Evolutionary conservation across 345 rosid genomes (phyloP), one percentile per base, ranked within the genome.

Genomic region (Luvunga scandens): DNA sequence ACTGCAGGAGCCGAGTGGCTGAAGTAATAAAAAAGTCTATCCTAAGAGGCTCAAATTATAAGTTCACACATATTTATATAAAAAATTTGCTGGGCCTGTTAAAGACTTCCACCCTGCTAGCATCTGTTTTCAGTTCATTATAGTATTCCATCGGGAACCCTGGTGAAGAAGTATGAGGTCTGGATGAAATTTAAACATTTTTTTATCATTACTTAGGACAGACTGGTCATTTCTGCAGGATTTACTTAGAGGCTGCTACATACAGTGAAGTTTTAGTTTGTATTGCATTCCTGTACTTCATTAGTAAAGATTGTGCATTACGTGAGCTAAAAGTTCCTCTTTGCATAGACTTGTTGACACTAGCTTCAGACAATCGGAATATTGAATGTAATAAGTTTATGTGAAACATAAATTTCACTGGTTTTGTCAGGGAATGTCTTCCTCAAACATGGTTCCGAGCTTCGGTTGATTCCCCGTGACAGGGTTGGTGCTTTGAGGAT

Each of bases 381-480:
- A 59, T 33, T 56, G 45, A n/a, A 27, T 60, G 25, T 28, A 60
- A 19, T 36, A 18, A 24, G 48, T 6, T 25, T 36, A 24, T 34
- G 48, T 22, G 36, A 42, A 45, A 30, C 27, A 13, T 48, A 28
- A 28, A 28, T 33, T 73, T 72, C 38, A 61, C 57, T 68, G 68
- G 45, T 75, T 80, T 68, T 75, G 45, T 56, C 84, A 96, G 99
- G 99, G 63, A 96, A 94, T 78, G 97, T 96, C 81, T 96, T 96
- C 81, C 90, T 96, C 79, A 96, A 94, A 82, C 99, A 96, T 82
- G 99, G 99, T 2, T 92, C 98, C 6, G 98, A 94, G 60, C 93
- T 96, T 42, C 97, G 98, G 25, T 89, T 96, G 71, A 96, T 96
- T 66, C 99, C 99, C 24, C 97, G 99, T 4, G 99, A 96, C 70